These are phyloP conservation scores for Mycena epipterygia DNA, from an alignment of 768 basidiomycete genomes.

Conservation along the genomic window DNA sequence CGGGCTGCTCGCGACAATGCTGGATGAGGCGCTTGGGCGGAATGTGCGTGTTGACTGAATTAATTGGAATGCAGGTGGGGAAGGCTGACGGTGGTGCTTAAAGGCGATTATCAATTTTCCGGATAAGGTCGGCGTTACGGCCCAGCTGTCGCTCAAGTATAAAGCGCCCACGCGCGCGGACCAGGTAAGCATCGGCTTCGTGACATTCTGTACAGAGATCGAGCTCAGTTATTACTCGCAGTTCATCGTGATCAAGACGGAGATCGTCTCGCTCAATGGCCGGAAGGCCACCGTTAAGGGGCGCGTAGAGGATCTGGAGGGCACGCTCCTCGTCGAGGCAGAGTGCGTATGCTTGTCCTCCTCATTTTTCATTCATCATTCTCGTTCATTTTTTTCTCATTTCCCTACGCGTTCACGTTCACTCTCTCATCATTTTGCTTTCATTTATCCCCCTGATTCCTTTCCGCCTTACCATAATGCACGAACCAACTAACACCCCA, in stretches of 20 bases:
- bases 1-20: constrained; percentile 88
- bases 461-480: not conserved
- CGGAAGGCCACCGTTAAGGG: constrained; percentile 84
- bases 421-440: not conserved
- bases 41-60: constrained; percentile 66
- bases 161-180: constrained; percentile 91
- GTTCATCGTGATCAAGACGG: constrained; percentile 88
- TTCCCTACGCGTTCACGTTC: not conserved
- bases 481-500: not conserved
- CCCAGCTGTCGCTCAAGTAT: constrained; percentile 85
- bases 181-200: constrained; percentile 63
- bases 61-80: no score
- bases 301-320: constrained; percentile 83
- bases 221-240: constrained; percentile 45
- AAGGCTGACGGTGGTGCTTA: constrained; percentile 3
- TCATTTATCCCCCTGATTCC: not conserved
- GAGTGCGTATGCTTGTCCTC: constrained; percentile 74
- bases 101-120: constrained; percentile 91
- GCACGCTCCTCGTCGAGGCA: constrained; percentile 86
- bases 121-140: constrained; percentile 93
- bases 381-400: not conserved
- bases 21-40: constrained; percentile 89
- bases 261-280: constrained; percentile 75
- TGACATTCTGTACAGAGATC: not conserved
- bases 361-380: no score